These are phyloP conservation scores for Penicillium roqueforti DNA, from an alignment of 495 filamentous ascomycete genomes.

Conservation along the genomic window DNA sequence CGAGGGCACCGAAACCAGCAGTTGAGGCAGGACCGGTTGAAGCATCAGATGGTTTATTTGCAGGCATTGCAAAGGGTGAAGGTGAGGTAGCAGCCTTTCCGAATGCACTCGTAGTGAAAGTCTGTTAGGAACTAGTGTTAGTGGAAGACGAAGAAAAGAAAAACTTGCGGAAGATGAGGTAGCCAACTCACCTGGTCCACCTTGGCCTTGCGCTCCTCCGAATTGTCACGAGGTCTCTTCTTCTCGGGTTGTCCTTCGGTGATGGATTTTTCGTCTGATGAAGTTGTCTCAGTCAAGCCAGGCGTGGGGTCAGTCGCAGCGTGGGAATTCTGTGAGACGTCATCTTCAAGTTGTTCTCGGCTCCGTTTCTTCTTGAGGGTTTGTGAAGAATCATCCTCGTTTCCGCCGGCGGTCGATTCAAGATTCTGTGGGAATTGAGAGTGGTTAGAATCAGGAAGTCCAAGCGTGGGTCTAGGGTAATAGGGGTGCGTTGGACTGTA, in stretches of 20 bases:
- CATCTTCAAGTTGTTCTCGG: slow-evolving; percentile 48
- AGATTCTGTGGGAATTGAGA: not conserved
- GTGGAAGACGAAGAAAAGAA: not conserved
- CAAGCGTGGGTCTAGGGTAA: not conserved
- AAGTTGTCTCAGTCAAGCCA: not conserved
- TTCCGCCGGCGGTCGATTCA: slow-evolving; percentile 4
- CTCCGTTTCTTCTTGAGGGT: slow-evolving; percentile 49
- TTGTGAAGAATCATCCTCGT: slow-evolving; percentile 16
- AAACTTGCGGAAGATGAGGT: not conserved
- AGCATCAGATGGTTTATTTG: not conserved
- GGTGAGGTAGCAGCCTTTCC: slow-evolving; percentile 49
- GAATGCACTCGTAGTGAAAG: slow-evolving; percentile 47
- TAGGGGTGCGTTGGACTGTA: not conserved
- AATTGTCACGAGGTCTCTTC: slow-evolving; percentile 45
- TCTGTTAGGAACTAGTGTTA: slow-evolving; percentile 24
- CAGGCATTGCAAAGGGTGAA: slow-evolving; percentile 7
- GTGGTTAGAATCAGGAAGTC: not conserved
- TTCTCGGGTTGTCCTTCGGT: slow-evolving; percentile 41
- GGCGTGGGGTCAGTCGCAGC: not conserved
- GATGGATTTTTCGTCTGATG: not conserved
- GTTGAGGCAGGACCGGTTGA: slow-evolving; percentile 24
- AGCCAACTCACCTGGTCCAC: slow-evolving; percentile 12
- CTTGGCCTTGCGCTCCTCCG: slow-evolving; percentile 29
- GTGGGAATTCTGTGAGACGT: slow-evolving; percentile 22
- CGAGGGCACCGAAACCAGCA: slow-evolving; percentile 37